Percentiles rank a stretch among this genome's conserved stretches.
Evolutionary conservation across 371 early-diverging fungal species (phyloP).

Genomic region (Quaeritorhiza haematococci): DNA sequence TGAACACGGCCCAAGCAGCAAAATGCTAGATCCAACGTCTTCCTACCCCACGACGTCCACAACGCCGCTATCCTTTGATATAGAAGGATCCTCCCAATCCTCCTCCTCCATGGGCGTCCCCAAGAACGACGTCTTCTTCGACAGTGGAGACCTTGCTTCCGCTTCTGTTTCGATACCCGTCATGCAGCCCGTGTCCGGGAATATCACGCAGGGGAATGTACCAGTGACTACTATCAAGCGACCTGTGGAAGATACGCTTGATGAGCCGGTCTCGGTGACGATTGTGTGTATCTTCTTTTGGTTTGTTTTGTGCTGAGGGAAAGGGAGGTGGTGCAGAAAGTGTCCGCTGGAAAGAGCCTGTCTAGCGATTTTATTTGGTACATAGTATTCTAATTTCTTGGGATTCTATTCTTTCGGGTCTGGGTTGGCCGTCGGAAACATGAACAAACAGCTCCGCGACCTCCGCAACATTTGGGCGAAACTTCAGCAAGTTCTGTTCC

Average conservation of each 20-base stretch:
- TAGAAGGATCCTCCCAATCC: too few species aligned
- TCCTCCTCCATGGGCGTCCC: too few species aligned
- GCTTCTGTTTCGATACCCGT: too few species aligned
- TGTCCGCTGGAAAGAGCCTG: not conserved
- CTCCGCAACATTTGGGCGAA: constrained; percentile 67
- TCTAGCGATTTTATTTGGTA: not conserved
- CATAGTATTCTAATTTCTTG: not conserved
- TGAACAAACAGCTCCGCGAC: constrained; percentile 62
- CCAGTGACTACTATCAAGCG: too few species aligned
- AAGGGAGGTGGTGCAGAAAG: not conserved
- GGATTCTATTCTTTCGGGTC: not conserved
- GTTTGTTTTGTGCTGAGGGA: not conserved
- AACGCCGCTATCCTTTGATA: too few species aligned
- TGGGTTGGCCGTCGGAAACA: not conserved
- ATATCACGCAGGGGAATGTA: too few species aligned
- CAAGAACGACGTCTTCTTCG: too few species aligned
- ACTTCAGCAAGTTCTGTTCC: constrained; percentile 66
- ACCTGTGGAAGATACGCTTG: constrained; percentile 76
- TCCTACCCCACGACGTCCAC: too few species aligned
- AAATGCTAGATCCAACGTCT: too few species aligned
- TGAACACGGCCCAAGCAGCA: too few species aligned
- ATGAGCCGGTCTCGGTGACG: constrained; percentile 85
- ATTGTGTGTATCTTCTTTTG: constrained; percentile 49
- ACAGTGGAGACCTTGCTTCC: too few species aligned
- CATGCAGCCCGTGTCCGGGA: too few species aligned